phyloP scores from a whole-genome alignment of 305 asterid genomes.

The Euphrasia arctica region DNA sequence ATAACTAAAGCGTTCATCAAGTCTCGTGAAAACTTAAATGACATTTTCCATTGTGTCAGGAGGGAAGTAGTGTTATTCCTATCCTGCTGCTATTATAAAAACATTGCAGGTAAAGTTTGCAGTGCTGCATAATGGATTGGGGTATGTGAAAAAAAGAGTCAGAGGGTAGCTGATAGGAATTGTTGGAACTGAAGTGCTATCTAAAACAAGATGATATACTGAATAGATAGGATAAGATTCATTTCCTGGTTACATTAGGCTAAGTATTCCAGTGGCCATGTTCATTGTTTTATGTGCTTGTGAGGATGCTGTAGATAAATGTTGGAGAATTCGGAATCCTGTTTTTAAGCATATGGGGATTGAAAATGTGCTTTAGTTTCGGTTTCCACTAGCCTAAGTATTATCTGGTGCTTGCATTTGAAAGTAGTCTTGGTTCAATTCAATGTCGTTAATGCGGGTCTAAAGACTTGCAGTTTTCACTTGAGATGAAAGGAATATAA shows the following conservation, averaged over 20 bases:
- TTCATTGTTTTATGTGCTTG: slow-evolving; percentile 14
- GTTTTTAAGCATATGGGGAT: slow-evolving; percentile 1
- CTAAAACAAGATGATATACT: background rate
- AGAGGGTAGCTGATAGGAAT: slow-evolving; percentile 10
- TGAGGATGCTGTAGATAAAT: slow-evolving; percentile 8
- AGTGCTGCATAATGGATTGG: slow-evolving; percentile 5
- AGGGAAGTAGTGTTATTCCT: slow-evolving; percentile 12
- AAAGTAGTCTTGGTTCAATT: slow-evolving; percentile 12
- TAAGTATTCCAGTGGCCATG: slow-evolving; percentile 1
- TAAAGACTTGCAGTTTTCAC: slow-evolving; percentile 3
- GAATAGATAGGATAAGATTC: background rate
- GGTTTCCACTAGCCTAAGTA: background rate
- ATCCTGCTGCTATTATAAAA: slow-evolving; percentile 3
- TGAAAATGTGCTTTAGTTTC: background rate
- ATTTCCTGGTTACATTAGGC: slow-evolving; percentile 6
- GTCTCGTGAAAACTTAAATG: slow-evolving; percentile 6
- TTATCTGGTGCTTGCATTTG: background rate
- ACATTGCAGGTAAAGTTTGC: slow-evolving; percentile 9
- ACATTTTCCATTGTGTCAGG: slow-evolving; percentile 1
- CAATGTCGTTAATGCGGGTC: slow-evolving; percentile 16
- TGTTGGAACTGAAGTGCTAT: slow-evolving; percentile 10
- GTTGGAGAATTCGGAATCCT: slow-evolving; percentile 15
- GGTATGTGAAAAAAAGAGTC: background rate
- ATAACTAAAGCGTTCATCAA: background rate
- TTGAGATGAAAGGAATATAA: no score